These are phyloP conservation scores for Penicillium diatomitis DNA, from an alignment of 495 filamentous ascomycete genomes.

Conservation along the genomic window DNA sequence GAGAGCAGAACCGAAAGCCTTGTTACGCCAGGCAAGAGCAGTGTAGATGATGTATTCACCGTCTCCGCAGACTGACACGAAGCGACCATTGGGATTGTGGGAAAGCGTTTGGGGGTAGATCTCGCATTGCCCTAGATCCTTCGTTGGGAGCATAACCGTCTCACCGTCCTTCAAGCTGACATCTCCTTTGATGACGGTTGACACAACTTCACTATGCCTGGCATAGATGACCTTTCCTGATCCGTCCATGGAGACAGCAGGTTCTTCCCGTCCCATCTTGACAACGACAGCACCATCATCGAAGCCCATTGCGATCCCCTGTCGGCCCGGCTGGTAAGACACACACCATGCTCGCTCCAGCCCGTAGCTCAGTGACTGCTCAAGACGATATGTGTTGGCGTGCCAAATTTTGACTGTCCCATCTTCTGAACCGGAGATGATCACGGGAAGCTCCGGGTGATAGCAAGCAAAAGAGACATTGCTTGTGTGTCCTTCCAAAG, in stretches of 20 bases:
- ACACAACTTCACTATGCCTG: constrained; percentile 85
- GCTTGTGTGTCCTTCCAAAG: constrained; percentile 92
- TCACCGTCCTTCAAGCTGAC: constrained; percentile 83
- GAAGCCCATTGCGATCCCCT: constrained; percentile 91
- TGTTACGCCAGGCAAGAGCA: constrained; percentile 92
- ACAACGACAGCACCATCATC: constrained; percentile 97
- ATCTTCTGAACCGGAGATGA: constrained; percentile 98
- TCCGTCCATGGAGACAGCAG: constrained; percentile 92
- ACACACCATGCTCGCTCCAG: constrained; percentile 97
- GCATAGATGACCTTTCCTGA: constrained; percentile 96
- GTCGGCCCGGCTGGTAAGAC: constrained; percentile 83
- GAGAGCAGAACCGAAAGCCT: constrained; percentile 87
- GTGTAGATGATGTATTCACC: constrained; percentile 99
- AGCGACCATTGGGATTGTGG: constrained; percentile 95
- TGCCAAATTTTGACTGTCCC: constrained; percentile 99
- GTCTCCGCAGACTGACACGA: constrained; percentile 94
- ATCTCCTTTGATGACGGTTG: constrained; percentile 87
- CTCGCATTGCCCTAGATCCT: constrained; percentile 92
- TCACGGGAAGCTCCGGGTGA: constrained; percentile 92
- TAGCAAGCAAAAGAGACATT: constrained; percentile 99
- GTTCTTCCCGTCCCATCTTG: constrained; percentile 95
- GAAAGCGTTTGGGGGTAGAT: constrained; percentile 90
- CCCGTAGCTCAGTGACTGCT: constrained; percentile 92
- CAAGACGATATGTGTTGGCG: constrained; percentile 88
- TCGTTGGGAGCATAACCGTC: constrained; percentile 75